Base-by-base conservation (phyloP, 2,329 filamentous ascomycete species). In the Monilinia fructigena region DNA sequence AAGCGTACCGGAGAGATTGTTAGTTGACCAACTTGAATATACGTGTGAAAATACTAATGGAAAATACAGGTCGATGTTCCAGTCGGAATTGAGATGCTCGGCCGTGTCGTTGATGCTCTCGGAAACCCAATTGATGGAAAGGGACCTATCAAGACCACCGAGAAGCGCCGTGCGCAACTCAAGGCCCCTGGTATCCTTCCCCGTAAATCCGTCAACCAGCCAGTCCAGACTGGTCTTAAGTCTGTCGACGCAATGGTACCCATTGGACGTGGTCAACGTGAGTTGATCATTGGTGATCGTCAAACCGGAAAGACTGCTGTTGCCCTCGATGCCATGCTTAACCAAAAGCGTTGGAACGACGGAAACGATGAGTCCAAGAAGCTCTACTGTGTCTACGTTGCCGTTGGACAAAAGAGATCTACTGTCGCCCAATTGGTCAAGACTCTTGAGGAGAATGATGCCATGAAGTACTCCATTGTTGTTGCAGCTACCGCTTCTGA, bases 1-100 rank as follows among this genome's bases (percentile, higher is more conserved):
- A 98, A 97, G 91, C 94, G 95, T 89, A 99, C 95, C 78, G 95
- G 95, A 82, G 87, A 96, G 85, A 99, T 99, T 89, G 95, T 97
- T 83, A 83, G 93, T 86, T 66, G 58, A 69, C 38, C 50, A 62
- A 59, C 40, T 42, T n/a, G 38, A 45, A 66, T 38, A 18, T 35
- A 8, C 26, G 14, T 12, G 23, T 42, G 11, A 26, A 53, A 55
- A 54, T 40, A 66, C 72, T 73, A 55, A 75, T 69, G n/a, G 53
- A 55, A 47, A 40, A 7, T 63, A 47, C 74, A 97, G 93, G 93
- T 99, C 80, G 94, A 98, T 82, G 90, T 98, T 71, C 94, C 94
- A 75, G 95, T 98, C 80, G 95, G 95, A 78, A 81, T 84, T 76
- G 93, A 92, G 82, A 85, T 99, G 80, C 91, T 99, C 78, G 95